Conservation (phyloP, 1,284 basidiomycete species). For the Moniliella sp. region DNA sequence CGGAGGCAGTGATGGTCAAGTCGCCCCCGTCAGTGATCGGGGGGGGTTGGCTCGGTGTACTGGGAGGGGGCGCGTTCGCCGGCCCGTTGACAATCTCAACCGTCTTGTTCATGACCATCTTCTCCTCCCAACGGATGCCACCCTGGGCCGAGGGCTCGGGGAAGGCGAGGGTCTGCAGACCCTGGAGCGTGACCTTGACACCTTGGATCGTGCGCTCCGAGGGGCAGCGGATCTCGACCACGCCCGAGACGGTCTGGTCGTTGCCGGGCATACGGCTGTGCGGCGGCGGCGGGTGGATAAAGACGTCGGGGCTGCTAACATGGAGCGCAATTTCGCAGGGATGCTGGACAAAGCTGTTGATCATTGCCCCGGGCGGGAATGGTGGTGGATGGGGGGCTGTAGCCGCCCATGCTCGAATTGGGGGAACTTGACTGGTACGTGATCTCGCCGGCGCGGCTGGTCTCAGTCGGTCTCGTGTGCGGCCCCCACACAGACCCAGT, state of each 20-base stretch:
- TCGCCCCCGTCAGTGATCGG: too few relatives aligned
- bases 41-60: too few relatives aligned
- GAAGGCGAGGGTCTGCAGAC: conserved; percentile 21
- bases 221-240: conserved; percentile 28
- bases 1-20: too few relatives aligned
- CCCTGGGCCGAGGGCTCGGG: conserved; percentile 7
- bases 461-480: too few relatives aligned
- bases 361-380: too few relatives aligned
- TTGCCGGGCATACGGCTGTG: conserved; percentile 11
- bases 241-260: conserved; percentile 26
- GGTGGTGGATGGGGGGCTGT: too few relatives aligned
- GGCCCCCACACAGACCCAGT: too few relatives aligned
- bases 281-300: conserved; percentile 18
- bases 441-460: too few relatives aligned
- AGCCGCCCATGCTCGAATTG: too few relatives aligned
- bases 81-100: conserved; percentile 19
- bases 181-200: conserved; percentile 15
- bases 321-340: conserved; percentile 24
- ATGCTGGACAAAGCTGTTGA: not conserved
- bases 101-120: conserved; percentile 21
- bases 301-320: conserved; percentile 23
- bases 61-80: too few relatives aligned
- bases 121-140: conserved; percentile 23
- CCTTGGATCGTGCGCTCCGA: conserved; percentile 19
- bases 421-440: too few relatives aligned